These are phyloP conservation scores for Microascus cirrosus DNA, from an alignment of 2,329 filamentous ascomycete species.

Conservation along the genomic window DNA sequence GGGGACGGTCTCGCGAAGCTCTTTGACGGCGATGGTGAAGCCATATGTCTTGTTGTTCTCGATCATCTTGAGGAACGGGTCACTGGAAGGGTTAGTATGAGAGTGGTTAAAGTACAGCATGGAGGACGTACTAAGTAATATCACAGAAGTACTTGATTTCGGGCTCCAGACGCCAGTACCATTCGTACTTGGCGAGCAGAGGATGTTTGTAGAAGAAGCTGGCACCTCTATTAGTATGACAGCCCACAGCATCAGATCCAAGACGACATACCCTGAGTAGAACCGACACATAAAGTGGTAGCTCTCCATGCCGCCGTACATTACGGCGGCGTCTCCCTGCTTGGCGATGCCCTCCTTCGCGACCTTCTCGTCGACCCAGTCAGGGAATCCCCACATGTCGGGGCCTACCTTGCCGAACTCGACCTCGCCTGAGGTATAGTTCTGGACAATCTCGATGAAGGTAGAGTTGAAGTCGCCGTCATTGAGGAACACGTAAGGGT, in stretches of 20 bases:
- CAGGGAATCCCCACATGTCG: conserved; percentile 91
- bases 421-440: conserved; percentile 78
- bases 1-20: conserved; percentile 91
- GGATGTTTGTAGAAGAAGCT: conserved; percentile 97
- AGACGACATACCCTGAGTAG: conserved; percentile 72
- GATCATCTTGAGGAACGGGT: conserved; percentile 93
- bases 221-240: neutral
- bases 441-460: conserved; percentile 78
- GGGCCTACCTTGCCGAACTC: conserved; percentile 92
- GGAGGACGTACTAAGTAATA: conserved; percentile 71
- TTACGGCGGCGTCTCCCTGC: conserved; percentile 93
- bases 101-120: neutral
- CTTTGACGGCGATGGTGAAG: conserved; percentile 97
- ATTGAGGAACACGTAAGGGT: conserved; percentile 97
- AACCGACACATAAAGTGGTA: conserved; percentile 99
- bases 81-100: conserved; percentile 34
- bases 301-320: conserved; percentile 98
- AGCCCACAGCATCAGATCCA: neutral
- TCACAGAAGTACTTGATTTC: conserved; percentile 99
- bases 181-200: conserved; percentile 90
- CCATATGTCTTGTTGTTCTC: conserved; percentile 94
- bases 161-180: conserved; percentile 98
- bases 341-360: conserved; percentile 93
- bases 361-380: conserved; percentile 90
- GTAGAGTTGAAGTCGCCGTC: conserved; percentile 93